These are phyloP conservation scores for Emericellopsis atlantica DNA, from an alignment of 2,329 filamentous ascomycete species.

Conservation along the genomic window DNA sequence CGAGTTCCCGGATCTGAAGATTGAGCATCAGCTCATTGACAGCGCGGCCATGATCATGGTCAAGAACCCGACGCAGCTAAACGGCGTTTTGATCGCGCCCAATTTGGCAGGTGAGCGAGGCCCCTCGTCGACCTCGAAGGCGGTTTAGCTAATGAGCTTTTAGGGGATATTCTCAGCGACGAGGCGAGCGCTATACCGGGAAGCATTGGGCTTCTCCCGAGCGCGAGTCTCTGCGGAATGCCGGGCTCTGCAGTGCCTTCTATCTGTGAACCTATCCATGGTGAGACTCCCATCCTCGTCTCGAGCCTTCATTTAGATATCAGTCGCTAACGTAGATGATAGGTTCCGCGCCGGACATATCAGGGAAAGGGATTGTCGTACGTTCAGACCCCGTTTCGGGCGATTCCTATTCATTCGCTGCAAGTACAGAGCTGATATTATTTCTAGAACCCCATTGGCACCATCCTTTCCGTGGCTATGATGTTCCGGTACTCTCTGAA, in stretches of 20 bases:
- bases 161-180: conserved; percentile 92
- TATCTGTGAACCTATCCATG: conserved; percentile 11
- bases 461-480: conserved; percentile 87
- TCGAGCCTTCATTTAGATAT: too few species aligned
- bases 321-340: background rate
- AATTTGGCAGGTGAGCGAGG: too few species aligned
- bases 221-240: conserved; percentile 10
- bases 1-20: conserved; percentile 79
- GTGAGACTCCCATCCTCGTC: conserved; percentile 4
- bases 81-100: conserved; percentile 83
- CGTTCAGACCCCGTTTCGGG: too few species aligned
- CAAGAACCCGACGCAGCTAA: conserved; percentile 75
- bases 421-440: too few species aligned
- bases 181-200: conserved; percentile 93
- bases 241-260: conserved; percentile 26
- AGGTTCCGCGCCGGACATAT: conserved; percentile 89
- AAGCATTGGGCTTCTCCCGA: conserved; percentile 10
- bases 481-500: conserved; percentile 89
- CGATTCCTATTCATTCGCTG: too few species aligned
- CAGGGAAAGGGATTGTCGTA: conserved; percentile 41
- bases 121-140: too few species aligned
- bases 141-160: too few species aligned
- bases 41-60: conserved; percentile 90
- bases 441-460: conserved; percentile 74
- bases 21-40: conserved; percentile 85